Evolutionary conservation across 2,329 filamentous ascomycete genomes (phyloP), one percentile per base, ranked within the genome.

Genomic region (Ilyonectria sp.): DNA sequence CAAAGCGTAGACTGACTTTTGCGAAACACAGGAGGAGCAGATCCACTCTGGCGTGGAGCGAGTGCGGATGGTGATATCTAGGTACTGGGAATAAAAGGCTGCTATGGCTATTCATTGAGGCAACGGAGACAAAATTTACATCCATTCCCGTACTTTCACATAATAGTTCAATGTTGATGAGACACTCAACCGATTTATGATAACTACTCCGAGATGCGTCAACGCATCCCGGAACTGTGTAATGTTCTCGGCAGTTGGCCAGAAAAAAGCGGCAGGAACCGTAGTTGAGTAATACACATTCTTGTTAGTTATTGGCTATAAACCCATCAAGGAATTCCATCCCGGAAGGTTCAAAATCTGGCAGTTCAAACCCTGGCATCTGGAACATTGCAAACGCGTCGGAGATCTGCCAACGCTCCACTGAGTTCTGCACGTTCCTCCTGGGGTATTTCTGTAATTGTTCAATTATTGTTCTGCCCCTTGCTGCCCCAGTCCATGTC

Each of bases 391-490:
- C 23, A 29, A 50, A 29, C 9, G 47, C 23, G n/a, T 50, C 35
- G 13, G 52, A 54, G 4, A 54, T 31, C 13, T 54, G 52, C 52
- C 35, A 50, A n/a, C 31, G 31, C 31, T 54, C 11, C 11, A 43
- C 40, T 26, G 46, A 52, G n/a, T 23, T 35, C 13, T 35, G 17
- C 7, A 21, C 15, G 8, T 44, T 37, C 21, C 46, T 21, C 6
- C 46, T 37, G 2, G 31, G 43, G 5, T 49, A 33, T 26, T 60
- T 60, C 17, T 75, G 59, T 6, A 76, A 65, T 23, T 74, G 64
- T 44, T 76, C 72, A 21, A 77, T 72, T n/a, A 77, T 76, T 15
- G 68, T 69, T 11, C 74, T 60, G 31, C 72, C 71, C 9, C 71
- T 64, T 2, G 55, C 43, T 3, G 75, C 75, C 0, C 75, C 75